These are phyloP conservation scores for Chrysochromulina tobinii DNA, from an alignment of 78 protist species.

Conservation along the genomic window DNA sequence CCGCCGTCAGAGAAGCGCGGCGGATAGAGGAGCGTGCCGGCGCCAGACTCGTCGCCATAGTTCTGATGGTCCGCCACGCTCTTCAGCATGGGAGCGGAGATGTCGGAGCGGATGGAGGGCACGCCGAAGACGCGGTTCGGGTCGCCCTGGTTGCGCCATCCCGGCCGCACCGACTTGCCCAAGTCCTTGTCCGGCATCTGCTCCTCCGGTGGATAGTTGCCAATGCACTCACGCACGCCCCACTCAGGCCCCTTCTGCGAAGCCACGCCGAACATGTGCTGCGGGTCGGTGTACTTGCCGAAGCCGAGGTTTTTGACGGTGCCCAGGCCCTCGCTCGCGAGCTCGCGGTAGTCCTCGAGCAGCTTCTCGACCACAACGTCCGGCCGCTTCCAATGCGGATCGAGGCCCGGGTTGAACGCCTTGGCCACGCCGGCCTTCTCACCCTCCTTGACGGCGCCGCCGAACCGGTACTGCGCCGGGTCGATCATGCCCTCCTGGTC, in stretches of 20 bases:
- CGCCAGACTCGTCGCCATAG: slow-evolving; percentile 40
- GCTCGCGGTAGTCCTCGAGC: neutral
- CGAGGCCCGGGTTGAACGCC: neutral
- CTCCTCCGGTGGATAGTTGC: neutral
- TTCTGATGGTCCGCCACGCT: slow-evolving; percentile 40
- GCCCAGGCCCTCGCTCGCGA: neutral
- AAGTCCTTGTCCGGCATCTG: neutral
- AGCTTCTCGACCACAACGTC: neutral
- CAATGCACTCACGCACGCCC: neutral
- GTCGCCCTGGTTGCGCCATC: neutral
- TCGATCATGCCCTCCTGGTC: neutral
- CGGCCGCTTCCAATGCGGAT: neutral
- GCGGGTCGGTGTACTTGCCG: neutral
- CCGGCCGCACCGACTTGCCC: neutral
- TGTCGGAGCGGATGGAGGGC: slow-evolving; percentile 28
- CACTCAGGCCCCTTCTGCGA: neutral
- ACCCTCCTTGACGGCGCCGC: neutral
- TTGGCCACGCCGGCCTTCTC: neutral
- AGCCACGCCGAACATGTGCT: neutral
- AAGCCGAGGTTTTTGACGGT: neutral
- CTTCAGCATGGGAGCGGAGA: neutral
- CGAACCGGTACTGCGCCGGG: neutral
- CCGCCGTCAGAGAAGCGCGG: neutral
- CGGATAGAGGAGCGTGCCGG: neutral
- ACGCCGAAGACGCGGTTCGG: slow-evolving; percentile 16